Evolutionary conservation across 1,139 yeast genomes (phyloP), one percentile per base, ranked within the genome.

Genomic region (Kurtzmaniella quercitrusa): DNA sequence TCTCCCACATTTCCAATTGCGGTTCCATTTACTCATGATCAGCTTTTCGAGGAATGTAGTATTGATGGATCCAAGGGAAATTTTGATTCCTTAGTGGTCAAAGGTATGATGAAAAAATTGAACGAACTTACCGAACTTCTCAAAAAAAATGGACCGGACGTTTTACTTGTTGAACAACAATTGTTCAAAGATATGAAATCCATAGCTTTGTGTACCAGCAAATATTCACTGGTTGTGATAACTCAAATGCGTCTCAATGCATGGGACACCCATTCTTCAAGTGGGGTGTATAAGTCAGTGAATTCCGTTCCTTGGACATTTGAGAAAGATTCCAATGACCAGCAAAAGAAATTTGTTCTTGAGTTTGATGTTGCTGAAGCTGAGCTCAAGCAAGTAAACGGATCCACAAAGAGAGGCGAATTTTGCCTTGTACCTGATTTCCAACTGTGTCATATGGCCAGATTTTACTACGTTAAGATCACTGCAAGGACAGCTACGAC

Each of bases 361-460:
- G 22, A 32, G 26, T 18, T 26, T 40, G 38, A 28, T 41, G 42
- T 49, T 68, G 39, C 60, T 66, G 45, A 50, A 66, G 23, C 51
- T 53, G 38, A 56, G 54, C 48, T 65, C 21, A 66, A 66, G 47
- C 59, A 59, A 5, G 43, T 53, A 6, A 61, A 37, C 11, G 41
- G 41, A 11, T 9, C 20, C n/a, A 38, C 23, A 15, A 22, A 23
- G 6, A 32, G 16, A 12, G 37, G 44, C 19, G 47, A 22, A 38
- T 51, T n/a, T 50, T 46, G 48, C 52, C 58, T 81, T 46, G 71
- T 78, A 2, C 86, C 86, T 1, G 73, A 69, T 47, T 77, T 78
- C 56, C 85, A 81, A 54, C 71, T 71, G 38, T 81, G 86, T 55
- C 57, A 74, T 39, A 64, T 78, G 43, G 69, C 80, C 7, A 64